These are phyloP conservation scores for Calonectria pauciramosa DNA, from an alignment of 2,329 filamentous ascomycete genomes.

Conservation along the genomic window DNA sequence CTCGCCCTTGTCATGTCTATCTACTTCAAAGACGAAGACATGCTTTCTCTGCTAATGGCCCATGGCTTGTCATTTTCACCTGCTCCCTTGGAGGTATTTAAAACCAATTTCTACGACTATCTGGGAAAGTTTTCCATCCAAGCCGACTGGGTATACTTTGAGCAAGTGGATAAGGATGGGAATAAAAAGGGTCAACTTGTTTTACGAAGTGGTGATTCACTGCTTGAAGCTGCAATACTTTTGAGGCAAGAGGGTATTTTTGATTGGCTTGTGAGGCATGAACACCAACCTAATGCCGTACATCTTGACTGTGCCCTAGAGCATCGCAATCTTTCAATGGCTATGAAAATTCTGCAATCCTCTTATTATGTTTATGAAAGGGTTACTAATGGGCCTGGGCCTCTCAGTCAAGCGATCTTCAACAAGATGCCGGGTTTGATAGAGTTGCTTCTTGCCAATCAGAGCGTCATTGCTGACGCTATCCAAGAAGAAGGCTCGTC, in stretches of 20 bases:
- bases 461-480: neutral
- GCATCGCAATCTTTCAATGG: neutral
- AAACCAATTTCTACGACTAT: rapidly evolving
- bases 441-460: neutral
- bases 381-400: neutral
- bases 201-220: neutral
- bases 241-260: neutral
- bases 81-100: neutral
- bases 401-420: neutral
- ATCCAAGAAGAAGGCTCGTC: neutral
- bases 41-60: neutral
- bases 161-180: too few species aligned
- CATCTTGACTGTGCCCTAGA: neutral
- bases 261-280: neutral
- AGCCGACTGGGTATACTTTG: too few species aligned
- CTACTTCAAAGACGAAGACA: neutral
- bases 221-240: neutral
- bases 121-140: neutral
- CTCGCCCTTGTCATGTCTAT: neutral
- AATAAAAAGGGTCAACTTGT: too few species aligned
- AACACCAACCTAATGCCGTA: neutral
- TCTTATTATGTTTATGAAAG: neutral
- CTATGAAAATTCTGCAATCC: neutral
- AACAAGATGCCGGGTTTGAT: neutral
- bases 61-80: neutral